Evolutionary conservation across 768 basidiomycete species (phyloP).

Genomic region (Cubamyces lactineus): DNA sequence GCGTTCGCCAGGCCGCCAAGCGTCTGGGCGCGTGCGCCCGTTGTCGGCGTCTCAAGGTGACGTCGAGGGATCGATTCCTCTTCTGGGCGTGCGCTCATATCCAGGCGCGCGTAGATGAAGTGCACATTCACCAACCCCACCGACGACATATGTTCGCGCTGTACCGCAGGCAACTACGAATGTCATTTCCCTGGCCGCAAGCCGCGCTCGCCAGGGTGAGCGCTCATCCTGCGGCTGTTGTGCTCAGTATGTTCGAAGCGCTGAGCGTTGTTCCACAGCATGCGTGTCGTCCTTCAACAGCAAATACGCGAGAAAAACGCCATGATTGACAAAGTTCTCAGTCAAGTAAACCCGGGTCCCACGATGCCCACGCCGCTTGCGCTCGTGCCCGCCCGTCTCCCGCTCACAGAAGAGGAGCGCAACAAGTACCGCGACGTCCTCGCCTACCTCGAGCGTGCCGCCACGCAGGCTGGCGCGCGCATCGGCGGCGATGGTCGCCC

Average conservation of each 20-base stretch:
- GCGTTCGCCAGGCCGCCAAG: slow-evolving; percentile 15
- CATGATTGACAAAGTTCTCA: slow-evolving; percentile 32
- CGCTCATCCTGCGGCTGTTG: background rate
- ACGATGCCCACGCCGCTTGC: slow-evolving; percentile 35
- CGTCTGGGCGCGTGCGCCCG: slow-evolving; percentile 33
- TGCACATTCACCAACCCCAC: slow-evolving; percentile 30
- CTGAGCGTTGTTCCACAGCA: slow-evolving; percentile 18
- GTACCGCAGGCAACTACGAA: slow-evolving; percentile 33
- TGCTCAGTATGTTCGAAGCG: background rate
- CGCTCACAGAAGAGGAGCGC: slow-evolving; percentile 31
- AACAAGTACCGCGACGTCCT: slow-evolving; percentile 34
- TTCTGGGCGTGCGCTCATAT: background rate
- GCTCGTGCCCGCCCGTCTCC: slow-evolving; percentile 32
- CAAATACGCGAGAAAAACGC: slow-evolving; percentile 39
- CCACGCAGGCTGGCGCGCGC: slow-evolving; percentile 24
- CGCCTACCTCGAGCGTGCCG: slow-evolving; percentile 35
- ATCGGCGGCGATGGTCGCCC: slow-evolving; percentile 26
- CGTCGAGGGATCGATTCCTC: background rate
- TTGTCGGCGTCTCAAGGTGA: slow-evolving; percentile 34
- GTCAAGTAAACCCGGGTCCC: slow-evolving; percentile 32
- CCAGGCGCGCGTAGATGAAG: slow-evolving; percentile 27
- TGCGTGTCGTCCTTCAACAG: slow-evolving; percentile 36
- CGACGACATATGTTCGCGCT: slow-evolving; percentile 29
- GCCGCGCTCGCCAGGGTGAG: slow-evolving; percentile 39
- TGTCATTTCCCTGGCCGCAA: slow-evolving; percentile 38